phyloP scores from a whole-genome alignment of 176 grass and related monocot species.

The Avena sativa region DNA sequence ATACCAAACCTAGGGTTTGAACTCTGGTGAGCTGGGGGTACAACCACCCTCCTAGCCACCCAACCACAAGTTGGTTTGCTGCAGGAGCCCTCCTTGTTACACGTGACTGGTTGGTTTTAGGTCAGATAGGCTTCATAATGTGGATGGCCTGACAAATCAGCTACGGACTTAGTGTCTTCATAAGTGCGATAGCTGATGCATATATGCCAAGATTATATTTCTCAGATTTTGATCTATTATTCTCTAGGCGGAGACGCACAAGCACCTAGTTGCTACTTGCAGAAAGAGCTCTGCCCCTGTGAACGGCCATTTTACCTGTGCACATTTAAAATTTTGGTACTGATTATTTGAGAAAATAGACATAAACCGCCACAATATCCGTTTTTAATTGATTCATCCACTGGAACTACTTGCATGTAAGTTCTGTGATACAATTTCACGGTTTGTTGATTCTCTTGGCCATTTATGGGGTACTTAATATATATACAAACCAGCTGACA shows the following conservation, averaged over 20 bases:
- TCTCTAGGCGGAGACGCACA: not conserved
- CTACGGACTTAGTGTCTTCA: not conserved
- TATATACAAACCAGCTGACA: not conserved
- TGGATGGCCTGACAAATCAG: not conserved
- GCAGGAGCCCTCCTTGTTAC: not conserved
- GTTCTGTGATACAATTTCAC: not conserved
- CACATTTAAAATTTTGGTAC: slow-evolving; percentile 7
- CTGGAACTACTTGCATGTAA: not conserved
- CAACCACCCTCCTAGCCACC: too few species aligned
- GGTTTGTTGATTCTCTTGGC: not conserved
- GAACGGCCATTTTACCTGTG: not conserved
- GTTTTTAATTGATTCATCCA: not conserved
- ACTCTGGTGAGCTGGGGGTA: too few species aligned
- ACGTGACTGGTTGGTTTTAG: not conserved
- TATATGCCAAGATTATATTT: not conserved
- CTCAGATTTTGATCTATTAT: not conserved
- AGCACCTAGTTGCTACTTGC: not conserved
- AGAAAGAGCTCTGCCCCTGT: not conserved
- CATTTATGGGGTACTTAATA: not conserved
- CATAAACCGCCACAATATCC: slow-evolving; percentile 1
- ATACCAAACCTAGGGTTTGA: too few species aligned
- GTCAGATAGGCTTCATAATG: slow-evolving; percentile 1
- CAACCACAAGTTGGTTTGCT: too few species aligned
- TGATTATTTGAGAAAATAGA: not conserved
- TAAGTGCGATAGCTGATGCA: not conserved